These are phyloP conservation scores for Asterella californica DNA, from an alignment of 225 moss, liverwort and hornwort genomes.

Conservation along the genomic window DNA sequence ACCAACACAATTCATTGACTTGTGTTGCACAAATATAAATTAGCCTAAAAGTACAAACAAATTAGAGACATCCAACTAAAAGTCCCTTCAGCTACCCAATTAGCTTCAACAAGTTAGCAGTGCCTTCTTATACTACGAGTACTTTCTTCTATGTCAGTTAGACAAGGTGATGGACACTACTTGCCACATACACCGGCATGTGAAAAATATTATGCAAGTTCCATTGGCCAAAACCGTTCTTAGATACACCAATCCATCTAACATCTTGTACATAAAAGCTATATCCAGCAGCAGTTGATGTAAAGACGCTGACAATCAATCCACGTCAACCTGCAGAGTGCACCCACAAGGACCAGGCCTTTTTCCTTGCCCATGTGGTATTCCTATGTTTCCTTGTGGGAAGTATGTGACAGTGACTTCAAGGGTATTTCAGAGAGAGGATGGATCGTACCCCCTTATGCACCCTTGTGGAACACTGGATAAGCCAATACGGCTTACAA, in stretches of 20 bases:
- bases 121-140: conserved; percentile 34
- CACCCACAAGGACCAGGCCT: conserved; percentile 44
- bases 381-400: conserved; percentile 41
- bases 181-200: conserved; percentile 36
- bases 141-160: conserved; percentile 37
- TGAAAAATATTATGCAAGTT: conserved; percentile 46
- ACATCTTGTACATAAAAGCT: conserved; percentile 58
- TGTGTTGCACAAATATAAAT: conserved; percentile 51
- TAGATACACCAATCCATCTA: conserved; percentile 59
- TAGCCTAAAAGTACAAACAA: conserved; percentile 53
- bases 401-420: conserved; percentile 35
- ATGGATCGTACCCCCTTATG: conserved; percentile 28
- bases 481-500: conserved; percentile 52
- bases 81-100: conserved; percentile 38
- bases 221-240: conserved; percentile 50
- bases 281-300: conserved; percentile 49
- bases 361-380: conserved; percentile 38
- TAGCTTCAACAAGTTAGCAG: conserved; percentile 37
- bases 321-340: conserved; percentile 38
- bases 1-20: conserved; percentile 43
- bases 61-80: conserved; percentile 33
- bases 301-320: conserved; percentile 43
- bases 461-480: conserved; percentile 44
- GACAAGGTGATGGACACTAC: conserved; percentile 40
- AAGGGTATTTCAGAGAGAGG: conserved; percentile 31